These are phyloP conservation scores for Pyrenophora tritici-repentis DNA, from an alignment of 2,329 filamentous ascomycete genomes.

Conservation along the genomic window DNA sequence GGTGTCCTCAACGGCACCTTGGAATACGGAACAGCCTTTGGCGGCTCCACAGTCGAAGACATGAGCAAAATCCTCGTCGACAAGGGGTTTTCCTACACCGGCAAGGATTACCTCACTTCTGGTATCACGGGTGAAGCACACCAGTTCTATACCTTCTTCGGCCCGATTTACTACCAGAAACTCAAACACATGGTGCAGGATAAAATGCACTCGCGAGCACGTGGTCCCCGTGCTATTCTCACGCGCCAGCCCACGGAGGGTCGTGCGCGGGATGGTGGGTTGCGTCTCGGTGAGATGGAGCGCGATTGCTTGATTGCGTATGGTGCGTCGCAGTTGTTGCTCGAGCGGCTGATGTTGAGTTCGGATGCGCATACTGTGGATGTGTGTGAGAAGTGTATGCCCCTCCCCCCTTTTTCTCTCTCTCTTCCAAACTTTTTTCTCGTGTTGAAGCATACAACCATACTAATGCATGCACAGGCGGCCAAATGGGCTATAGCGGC, in stretches of 20 bases:
- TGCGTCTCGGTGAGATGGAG: conserved; percentile 97
- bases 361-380: conserved; percentile 91
- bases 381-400: conserved; percentile 92
- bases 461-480: conserved; percentile 52
- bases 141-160: conserved; percentile 97
- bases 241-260: conserved; percentile 97
- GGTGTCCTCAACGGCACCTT: conserved; percentile 82
- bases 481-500: conserved; percentile 91
- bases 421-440: too few relatives aligned
- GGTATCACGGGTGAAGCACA: conserved; percentile 94
- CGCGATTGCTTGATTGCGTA: conserved; percentile 98
- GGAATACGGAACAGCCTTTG: conserved; percentile 90
- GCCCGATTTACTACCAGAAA: conserved; percentile 98
- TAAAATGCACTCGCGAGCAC: conserved; percentile 96
- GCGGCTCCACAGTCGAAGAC: conserved; percentile 80
- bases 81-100: conserved; percentile 92
- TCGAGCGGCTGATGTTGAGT: conserved; percentile 93
- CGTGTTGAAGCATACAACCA: too few relatives aligned
- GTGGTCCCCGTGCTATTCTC: conserved; percentile 86
- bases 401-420: background rate
- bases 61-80: conserved; percentile 85
- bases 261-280: conserved; percentile 86
- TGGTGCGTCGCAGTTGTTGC: conserved; percentile 85
- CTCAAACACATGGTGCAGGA: conserved; percentile 99
- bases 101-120: conserved; percentile 94